Percentiles rank a stretch among this genome's conserved stretches.
These are phyloP conservation scores for Tephrocybe sp. DNA, from an alignment of 768 basidiomycete species.

Conservation along the genomic window DNA sequence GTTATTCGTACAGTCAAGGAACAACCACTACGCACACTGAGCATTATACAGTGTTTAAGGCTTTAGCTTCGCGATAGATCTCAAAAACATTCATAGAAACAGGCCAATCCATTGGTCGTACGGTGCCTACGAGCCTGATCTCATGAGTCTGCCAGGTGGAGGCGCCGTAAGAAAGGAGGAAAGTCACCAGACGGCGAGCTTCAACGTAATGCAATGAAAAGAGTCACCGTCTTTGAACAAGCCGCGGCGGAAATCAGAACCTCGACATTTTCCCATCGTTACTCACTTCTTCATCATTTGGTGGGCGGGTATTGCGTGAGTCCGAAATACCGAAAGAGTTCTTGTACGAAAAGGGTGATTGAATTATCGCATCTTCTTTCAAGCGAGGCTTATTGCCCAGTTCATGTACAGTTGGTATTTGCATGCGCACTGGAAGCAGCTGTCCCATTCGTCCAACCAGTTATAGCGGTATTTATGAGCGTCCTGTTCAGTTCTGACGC, in stretches of 20 bases:
- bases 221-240: constrained; percentile 50
- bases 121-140: constrained; percentile 55
- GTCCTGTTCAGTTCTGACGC: constrained; percentile 49
- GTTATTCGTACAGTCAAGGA: constrained; percentile 30
- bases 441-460: constrained; percentile 41
- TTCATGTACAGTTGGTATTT: constrained; percentile 47
- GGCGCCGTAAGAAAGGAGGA: constrained; percentile 30
- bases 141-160: constrained; percentile 52
- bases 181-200: constrained; percentile 37
- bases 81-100: constrained; percentile 39
- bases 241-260: constrained; percentile 10
- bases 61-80: constrained; percentile 60
- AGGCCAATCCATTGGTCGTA: constrained; percentile 49
- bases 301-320: constrained; percentile 78
- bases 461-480: constrained; percentile 39
- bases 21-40: constrained; percentile 33
- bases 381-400: constrained; percentile 15
- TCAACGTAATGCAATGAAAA: constrained; percentile 36
- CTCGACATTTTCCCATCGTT: constrained; percentile 42
- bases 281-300: constrained; percentile 68
- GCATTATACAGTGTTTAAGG: constrained; percentile 48
- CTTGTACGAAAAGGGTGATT: constrained; percentile 61
- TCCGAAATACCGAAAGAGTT: constrained; percentile 74
- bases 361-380: neutral
- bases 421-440: constrained; percentile 34